phyloP scores from a whole-genome alignment of 352 stramenopile species.

The Phytophthora chlamydospora region DNA sequence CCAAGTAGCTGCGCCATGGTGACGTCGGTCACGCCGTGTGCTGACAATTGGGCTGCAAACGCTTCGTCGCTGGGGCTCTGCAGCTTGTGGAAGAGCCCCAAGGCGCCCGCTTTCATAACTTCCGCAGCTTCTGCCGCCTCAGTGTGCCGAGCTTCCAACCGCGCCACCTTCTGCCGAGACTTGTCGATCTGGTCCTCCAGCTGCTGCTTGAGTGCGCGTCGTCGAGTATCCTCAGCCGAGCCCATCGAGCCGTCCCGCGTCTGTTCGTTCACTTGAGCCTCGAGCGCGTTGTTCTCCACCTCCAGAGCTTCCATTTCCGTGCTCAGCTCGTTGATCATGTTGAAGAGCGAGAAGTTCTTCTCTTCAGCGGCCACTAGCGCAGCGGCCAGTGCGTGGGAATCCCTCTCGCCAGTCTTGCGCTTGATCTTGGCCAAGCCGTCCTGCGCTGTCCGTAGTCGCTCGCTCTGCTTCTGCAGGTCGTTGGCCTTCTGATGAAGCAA shows the following conservation, averaged over 20 bases:
- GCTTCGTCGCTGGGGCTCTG: constrained; percentile 73
- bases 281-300: constrained; percentile 82
- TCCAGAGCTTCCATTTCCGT: constrained; percentile 90
- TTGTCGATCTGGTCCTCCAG: constrained; percentile 87
- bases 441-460: constrained; percentile 74
- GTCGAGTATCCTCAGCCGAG: constrained; percentile 61
- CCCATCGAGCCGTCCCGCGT: constrained; percentile 48
- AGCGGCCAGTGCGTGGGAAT: constrained; percentile 85
- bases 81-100: constrained; percentile 87
- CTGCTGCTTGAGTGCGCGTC: constrained; percentile 66
- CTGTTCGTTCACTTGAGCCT: constrained; percentile 59
- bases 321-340: constrained; percentile 94
- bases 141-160: constrained; percentile 67
- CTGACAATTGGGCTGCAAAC: constrained; percentile 67
- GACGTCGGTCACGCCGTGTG: constrained; percentile 79
- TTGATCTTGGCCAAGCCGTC: constrained; percentile 89
- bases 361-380: constrained; percentile 90
- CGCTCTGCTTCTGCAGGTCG: constrained; percentile 74
- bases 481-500: constrained; percentile 80
- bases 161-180: constrained; percentile 75
- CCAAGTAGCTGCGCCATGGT: constrained; percentile 85
- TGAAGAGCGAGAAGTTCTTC: constrained; percentile 96
- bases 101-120: constrained; percentile 71
- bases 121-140: constrained; percentile 72
- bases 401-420: constrained; percentile 85